A percentile compares a stretch with the other conserved stretches of the same genome.
phyloP scores from a whole-genome alignment of 352 stramenopile genomes.

The Globisporangium sylvaticum region DNA sequence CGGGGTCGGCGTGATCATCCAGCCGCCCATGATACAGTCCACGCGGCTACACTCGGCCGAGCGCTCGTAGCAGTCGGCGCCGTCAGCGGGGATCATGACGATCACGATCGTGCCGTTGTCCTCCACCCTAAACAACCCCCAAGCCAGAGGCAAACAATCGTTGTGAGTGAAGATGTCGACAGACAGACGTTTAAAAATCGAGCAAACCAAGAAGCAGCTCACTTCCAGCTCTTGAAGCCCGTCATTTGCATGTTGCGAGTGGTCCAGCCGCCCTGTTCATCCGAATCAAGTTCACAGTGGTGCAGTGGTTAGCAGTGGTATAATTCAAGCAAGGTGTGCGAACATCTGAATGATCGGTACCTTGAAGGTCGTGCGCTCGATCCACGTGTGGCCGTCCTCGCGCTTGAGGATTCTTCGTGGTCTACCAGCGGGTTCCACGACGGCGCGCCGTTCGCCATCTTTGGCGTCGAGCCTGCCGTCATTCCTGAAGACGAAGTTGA shows the following conservation, averaged over 20 bases:
- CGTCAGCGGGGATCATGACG: conserved; percentile 61
- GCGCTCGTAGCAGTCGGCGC: conserved; percentile 23
- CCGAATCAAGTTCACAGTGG: not conserved
- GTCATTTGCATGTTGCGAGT: conserved; percentile 44
- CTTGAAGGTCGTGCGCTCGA: conserved; percentile 55
- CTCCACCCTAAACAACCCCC: too few species aligned
- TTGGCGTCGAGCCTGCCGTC: not conserved
- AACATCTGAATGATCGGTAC: conserved; percentile 10
- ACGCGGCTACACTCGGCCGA: conserved; percentile 24
- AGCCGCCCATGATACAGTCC: conserved; percentile 66
- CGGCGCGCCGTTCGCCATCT: not conserved
- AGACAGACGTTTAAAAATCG: too few species aligned
- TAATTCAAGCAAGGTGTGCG: not conserved
- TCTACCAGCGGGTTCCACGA: conserved; percentile 44
- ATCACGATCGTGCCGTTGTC: conserved; percentile 60
- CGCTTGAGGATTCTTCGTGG: conserved; percentile 40
- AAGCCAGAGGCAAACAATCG: too few species aligned
- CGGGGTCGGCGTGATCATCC: conserved; percentile 55
- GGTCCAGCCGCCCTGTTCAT: conserved; percentile 25
- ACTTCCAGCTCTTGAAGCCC: conserved; percentile 70
- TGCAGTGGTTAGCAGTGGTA: not conserved
- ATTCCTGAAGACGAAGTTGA: not conserved
- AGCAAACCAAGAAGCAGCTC: not conserved
- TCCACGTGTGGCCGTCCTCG: conserved; percentile 52
- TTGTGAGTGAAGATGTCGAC: not conserved